Conservation (phyloP, 2,329 filamentous ascomycete species). For the Scedosporium minutisporum region DNA sequence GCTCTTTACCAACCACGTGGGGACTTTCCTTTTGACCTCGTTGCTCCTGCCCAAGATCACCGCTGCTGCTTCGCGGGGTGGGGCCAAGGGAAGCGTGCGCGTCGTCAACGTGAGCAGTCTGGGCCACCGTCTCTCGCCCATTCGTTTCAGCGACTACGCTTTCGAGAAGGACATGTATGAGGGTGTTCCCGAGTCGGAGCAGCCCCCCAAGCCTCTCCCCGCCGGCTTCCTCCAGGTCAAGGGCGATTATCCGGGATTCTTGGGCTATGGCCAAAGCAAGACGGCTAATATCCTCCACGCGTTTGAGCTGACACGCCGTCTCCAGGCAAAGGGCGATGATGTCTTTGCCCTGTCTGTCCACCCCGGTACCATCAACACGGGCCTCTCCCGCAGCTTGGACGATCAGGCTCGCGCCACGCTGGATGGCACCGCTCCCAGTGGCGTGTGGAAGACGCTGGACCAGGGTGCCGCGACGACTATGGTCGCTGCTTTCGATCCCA, state of each 20-base stretch:
- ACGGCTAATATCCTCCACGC: slow-evolving; percentile 18
- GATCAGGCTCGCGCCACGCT: neutral
- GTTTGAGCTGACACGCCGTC: slow-evolving; percentile 8
- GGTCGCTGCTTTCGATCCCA: slow-evolving; percentile 13
- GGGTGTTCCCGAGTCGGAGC: slow-evolving; percentile 1
- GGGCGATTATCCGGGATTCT: slow-evolving; percentile 14
- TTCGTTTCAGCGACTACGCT: slow-evolving; percentile 24
- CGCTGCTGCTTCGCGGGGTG: neutral
- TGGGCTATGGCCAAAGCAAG: slow-evolving; percentile 19
- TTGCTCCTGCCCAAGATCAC: slow-evolving; percentile 22
- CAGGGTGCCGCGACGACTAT: slow-evolving; percentile 12
- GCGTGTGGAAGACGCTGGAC: neutral
- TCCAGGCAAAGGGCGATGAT: slow-evolving; percentile 1
- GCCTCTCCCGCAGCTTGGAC: neutral
- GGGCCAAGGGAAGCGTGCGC: slow-evolving; percentile 12
- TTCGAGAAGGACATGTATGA: slow-evolving; percentile 15
- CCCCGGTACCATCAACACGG: slow-evolving; percentile 9
- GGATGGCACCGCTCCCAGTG: neutral
- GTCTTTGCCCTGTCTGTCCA: slow-evolving; percentile 10
- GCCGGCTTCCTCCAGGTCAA: neutral
- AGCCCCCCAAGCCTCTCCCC: neutral
- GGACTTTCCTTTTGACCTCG: slow-evolving; percentile 36
- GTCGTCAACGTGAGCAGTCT: slow-evolving; percentile 32
- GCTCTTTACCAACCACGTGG: slow-evolving; percentile 35
- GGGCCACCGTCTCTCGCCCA: slow-evolving; percentile 17